phyloP scores from a whole-genome alignment of 768 basidiomycete species.

The Tricholomella constricta region DNA sequence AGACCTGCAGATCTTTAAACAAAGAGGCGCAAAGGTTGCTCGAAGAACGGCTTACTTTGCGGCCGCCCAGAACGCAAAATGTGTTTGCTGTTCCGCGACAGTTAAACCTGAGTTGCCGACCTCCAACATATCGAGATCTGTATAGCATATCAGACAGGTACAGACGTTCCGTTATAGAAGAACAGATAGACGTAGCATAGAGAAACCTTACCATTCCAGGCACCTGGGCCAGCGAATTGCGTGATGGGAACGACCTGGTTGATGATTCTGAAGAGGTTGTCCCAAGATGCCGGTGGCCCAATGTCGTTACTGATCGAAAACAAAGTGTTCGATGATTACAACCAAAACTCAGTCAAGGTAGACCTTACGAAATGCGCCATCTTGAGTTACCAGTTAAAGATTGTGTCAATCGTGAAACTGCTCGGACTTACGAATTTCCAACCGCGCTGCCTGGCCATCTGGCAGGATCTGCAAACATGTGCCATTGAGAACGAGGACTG shows the following conservation, averaged over 20 bases:
- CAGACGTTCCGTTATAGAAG: too few species aligned
- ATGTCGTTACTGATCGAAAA: slow-evolving; percentile 41
- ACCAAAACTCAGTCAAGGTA: not conserved
- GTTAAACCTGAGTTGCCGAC: slow-evolving; percentile 51
- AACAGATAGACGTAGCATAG: too few species aligned
- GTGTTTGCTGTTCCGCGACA: slow-evolving; percentile 42
- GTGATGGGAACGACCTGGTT: slow-evolving; percentile 55
- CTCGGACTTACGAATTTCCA: slow-evolving; percentile 42
- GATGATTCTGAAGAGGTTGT: slow-evolving; percentile 50
- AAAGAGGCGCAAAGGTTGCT: not conserved
- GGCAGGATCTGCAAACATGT: slow-evolving; percentile 41
- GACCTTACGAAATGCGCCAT: slow-evolving; percentile 48
- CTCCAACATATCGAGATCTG: slow-evolving; percentile 56
- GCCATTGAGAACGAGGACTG: not conserved
- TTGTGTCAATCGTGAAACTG: not conserved
- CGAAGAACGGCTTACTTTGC: slow-evolving; percentile 35
- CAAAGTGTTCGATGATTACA: not conserved
- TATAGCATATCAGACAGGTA: too few species aligned
- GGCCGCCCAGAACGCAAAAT: slow-evolving; percentile 58
- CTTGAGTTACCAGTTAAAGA: slow-evolving; percentile 11
- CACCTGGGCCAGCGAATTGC: slow-evolving; percentile 46
- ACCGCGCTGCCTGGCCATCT: slow-evolving; percentile 47
- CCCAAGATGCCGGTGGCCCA: slow-evolving; percentile 48
- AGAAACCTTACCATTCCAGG: slow-evolving; percentile 36
- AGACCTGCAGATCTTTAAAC: slow-evolving; percentile 25